phyloP scores from a whole-genome alignment of 1,284 basidiomycete species.

The Sparassis latifolia region DNA sequence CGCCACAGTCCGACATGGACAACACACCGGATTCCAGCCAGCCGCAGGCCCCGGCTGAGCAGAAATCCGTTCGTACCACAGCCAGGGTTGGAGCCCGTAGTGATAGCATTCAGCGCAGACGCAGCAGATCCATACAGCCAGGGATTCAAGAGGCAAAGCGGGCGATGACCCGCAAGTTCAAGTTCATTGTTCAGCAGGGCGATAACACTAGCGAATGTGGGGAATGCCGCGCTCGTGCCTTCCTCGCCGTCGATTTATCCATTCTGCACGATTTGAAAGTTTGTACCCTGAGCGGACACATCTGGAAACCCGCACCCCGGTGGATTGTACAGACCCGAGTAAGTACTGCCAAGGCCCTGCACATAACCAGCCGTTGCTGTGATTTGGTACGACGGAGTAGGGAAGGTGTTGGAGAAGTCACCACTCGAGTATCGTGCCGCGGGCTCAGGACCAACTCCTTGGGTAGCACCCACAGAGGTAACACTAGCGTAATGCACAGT shows the following conservation, averaged over 20 bases:
- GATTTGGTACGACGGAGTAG: slow-evolving; percentile 35
- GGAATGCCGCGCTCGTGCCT: slow-evolving; percentile 43
- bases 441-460: slow-evolving; percentile 42
- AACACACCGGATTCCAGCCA: slow-evolving; percentile 14
- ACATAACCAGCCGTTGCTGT: slow-evolving; percentile 30
- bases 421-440: slow-evolving; percentile 39
- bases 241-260: slow-evolving; percentile 36
- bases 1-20: not conserved
- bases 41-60: slow-evolving; percentile 20
- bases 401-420: slow-evolving; percentile 45
- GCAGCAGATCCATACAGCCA: slow-evolving; percentile 25
- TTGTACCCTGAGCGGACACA: slow-evolving; percentile 22
- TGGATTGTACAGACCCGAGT: slow-evolving; percentile 24
- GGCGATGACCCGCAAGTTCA: slow-evolving; percentile 33
- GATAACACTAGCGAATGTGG: slow-evolving; percentile 47
- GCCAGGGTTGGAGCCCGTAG: slow-evolving; percentile 14
- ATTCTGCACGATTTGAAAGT: slow-evolving; percentile 24
- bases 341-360: slow-evolving; percentile 20
- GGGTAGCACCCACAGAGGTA: slow-evolving; percentile 57
- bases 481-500: slow-evolving; percentile 31
- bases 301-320: slow-evolving; percentile 28
- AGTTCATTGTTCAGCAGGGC: slow-evolving; percentile 49
- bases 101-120: slow-evolving; percentile 19
- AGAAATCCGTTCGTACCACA: slow-evolving; percentile 31
- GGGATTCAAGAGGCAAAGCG: slow-evolving; percentile 46